phyloP scores from a whole-genome alignment of 2,329 filamentous ascomycete species.

The Hyphodiscus sp. region DNA sequence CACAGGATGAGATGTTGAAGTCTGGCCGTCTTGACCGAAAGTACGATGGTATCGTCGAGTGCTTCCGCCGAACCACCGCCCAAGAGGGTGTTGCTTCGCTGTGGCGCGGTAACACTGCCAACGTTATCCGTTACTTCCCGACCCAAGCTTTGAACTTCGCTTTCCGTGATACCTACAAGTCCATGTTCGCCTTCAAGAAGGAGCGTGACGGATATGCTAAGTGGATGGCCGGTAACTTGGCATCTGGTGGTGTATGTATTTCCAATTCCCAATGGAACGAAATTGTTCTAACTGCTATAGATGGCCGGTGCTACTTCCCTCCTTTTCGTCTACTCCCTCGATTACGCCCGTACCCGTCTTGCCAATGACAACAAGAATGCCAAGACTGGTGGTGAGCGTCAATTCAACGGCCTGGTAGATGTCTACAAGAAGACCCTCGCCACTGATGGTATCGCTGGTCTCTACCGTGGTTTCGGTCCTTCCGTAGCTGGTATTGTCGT shows the following conservation, averaged over 20 bases:
- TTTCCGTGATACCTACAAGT: slow-evolving; percentile 99
- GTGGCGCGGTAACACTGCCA: slow-evolving; percentile 99
- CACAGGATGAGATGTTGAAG: slow-evolving; percentile 99
- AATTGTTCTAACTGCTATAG: slow-evolving; percentile 35
- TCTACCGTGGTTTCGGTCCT: slow-evolving; percentile 99
- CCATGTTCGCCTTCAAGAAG: slow-evolving; percentile 99
- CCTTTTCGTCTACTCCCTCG: slow-evolving; percentile 99
- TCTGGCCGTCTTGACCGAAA: slow-evolving; percentile 95
- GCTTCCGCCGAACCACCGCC: slow-evolving; percentile 86
- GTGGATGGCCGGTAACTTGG: slow-evolving; percentile 99
- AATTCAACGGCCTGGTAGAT: slow-evolving; percentile 99
- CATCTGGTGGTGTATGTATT: slow-evolving; percentile 92
- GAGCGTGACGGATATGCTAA: slow-evolving; percentile 95
- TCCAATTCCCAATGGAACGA: not conserved
- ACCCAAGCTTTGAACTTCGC: slow-evolving; percentile 99
- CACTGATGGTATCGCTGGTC: slow-evolving; percentile 97
- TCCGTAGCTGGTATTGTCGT: slow-evolving; percentile 98
- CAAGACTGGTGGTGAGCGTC: slow-evolving; percentile 93
- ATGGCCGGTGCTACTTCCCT: slow-evolving; percentile 99
- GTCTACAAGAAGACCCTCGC: slow-evolving; percentile 99
- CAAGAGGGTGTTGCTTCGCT: slow-evolving; percentile 91
- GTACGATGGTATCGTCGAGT: slow-evolving; percentile 90
- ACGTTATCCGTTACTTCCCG: slow-evolving; percentile 99
- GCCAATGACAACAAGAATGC: slow-evolving; percentile 99
- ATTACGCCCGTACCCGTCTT: slow-evolving; percentile 99